These are phyloP conservation scores for Nelumbo lutea DNA, from an alignment of 164 flowering plant genomes.

Conservation along the genomic window DNA sequence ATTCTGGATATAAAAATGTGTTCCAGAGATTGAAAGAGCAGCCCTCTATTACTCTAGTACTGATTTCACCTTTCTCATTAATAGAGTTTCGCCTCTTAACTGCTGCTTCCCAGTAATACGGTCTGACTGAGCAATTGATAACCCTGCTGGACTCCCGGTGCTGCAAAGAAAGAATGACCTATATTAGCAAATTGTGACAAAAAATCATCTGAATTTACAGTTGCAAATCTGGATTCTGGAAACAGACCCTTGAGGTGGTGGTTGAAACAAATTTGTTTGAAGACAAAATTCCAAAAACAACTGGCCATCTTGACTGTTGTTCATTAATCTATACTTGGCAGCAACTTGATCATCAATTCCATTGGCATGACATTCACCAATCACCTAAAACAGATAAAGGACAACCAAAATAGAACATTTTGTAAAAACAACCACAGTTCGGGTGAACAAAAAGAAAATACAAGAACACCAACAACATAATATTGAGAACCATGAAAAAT, in stretches of 20 bases:
- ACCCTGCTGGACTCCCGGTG: constrained; percentile 65
- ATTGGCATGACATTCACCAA: constrained; percentile 83
- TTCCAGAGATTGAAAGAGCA: not conserved
- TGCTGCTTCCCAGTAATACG: constrained; percentile 73
- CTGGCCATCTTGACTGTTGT: constrained; percentile 40
- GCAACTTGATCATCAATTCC: constrained; percentile 49
- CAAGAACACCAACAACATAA: not conserved
- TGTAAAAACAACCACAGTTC: constrained; percentile 2
- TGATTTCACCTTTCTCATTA: constrained; percentile 58
- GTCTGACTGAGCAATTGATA: constrained; percentile 63
- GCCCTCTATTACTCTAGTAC: not conserved
- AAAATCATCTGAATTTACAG: not conserved
- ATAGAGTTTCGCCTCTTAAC: constrained; percentile 46
- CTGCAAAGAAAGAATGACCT: constrained; percentile 31
- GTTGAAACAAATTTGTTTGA: constrained; percentile 71
- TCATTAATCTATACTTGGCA: constrained; percentile 47
- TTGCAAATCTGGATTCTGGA: constrained; percentile 7
- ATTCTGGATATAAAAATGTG: not conserved
- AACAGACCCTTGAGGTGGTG: constrained; percentile 63
- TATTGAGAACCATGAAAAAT: no score
- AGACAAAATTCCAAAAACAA: constrained; percentile 82
- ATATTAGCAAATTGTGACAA: constrained; percentile 3
- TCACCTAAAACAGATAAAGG: constrained; percentile 49
- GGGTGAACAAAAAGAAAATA: no score
- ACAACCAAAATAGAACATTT: constrained; percentile 2